Percentiles rank a stretch among this genome's conserved stretches.
Evolutionary conservation across 148 eudicot genomes (phyloP).

Genomic region (Amaranthus hypochondriacus): DNA sequence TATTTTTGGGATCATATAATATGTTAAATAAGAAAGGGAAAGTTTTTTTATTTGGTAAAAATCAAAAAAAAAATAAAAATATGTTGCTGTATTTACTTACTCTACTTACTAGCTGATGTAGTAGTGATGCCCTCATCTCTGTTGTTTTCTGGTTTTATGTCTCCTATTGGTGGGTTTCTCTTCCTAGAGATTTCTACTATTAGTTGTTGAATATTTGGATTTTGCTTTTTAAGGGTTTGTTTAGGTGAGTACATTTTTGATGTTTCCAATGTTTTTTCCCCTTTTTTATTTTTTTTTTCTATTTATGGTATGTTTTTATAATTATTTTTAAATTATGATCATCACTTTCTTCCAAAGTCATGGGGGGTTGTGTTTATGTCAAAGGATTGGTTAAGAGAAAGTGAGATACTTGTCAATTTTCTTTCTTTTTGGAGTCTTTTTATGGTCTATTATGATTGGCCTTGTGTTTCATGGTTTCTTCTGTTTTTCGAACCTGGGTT

Average conservation of each 20-base stretch:
- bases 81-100: not conserved
- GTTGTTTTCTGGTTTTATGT: conserved; percentile 11
- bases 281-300: not conserved
- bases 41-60: not conserved
- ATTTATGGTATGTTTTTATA: not conserved
- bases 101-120: not conserved
- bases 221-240: conserved; percentile 13
- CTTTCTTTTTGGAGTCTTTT: conserved; percentile 16
- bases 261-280: not conserved
- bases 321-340: conserved; percentile 12
- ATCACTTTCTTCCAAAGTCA: conserved; percentile 22
- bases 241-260: conserved; percentile 15
- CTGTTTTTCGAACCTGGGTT: conserved; percentile 17
- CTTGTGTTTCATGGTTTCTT: conserved; percentile 13
- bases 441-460: conserved; percentile 21
- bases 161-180: conserved; percentile 21
- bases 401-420: conserved; percentile 12
- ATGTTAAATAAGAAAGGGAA: not conserved
- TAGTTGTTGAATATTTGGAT: conserved; percentile 17
- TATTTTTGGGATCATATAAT: not conserved
- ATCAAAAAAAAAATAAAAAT: not conserved
- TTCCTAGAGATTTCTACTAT: conserved; percentile 15
- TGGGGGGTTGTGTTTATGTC: conserved; percentile 21
- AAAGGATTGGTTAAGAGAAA: conserved; percentile 26
- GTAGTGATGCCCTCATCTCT: not conserved